Percentiles rank a stretch among this genome's conserved stretches.
phyloP scores from a whole-genome alignment of 2,329 filamentous ascomycete genomes.

The Albophoma yamanashiensis region DNA sequence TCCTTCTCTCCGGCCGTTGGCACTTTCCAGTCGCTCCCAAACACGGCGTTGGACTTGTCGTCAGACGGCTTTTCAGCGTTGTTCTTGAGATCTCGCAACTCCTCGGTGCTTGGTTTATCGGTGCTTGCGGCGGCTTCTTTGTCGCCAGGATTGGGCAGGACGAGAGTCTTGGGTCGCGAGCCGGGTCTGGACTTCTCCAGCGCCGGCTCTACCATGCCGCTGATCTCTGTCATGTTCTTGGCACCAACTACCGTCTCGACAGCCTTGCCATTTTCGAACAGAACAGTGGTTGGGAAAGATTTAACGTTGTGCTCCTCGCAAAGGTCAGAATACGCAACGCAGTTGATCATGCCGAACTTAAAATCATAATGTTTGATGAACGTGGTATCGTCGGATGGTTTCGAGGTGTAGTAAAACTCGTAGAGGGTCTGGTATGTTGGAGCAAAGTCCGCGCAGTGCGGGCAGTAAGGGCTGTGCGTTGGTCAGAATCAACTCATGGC shows the following conservation, averaged over 20 bases:
- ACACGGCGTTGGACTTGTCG: conserved; percentile 13
- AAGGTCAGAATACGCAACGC: conserved; percentile 68
- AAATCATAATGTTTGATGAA: conserved; percentile 84
- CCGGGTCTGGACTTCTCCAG: conserved; percentile 74
- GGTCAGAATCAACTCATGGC: conserved; percentile 11
- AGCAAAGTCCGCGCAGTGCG: conserved; percentile 69
- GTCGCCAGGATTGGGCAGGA: conserved; percentile 62
- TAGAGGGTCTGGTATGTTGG: conserved; percentile 87
- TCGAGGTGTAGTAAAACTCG: conserved; percentile 88
- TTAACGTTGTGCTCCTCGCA: conserved; percentile 58
- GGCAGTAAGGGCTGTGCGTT: conserved; percentile 43
- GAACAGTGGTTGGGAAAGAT: conserved; percentile 64
- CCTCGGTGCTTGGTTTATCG: conserved; percentile 21
- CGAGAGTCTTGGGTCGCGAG: conserved; percentile 56
- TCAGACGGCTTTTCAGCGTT: conserved; percentile 19
- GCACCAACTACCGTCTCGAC: conserved; percentile 53
- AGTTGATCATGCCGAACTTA: conserved; percentile 79
- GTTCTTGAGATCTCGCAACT: conserved; percentile 15
- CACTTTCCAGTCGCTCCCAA: conserved; percentile 18
- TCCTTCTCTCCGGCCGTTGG: conserved; percentile 17
- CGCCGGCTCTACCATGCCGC: conserved; percentile 61
- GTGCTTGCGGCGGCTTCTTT: conserved; percentile 28
- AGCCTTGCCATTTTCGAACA: conserved; percentile 70
- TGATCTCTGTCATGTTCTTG: conserved; percentile 56
- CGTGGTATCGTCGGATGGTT: conserved; percentile 48